Base-by-base conservation (phyloP, 495 filamentous ascomycete species). In the Lepraria neglecta region DNA sequence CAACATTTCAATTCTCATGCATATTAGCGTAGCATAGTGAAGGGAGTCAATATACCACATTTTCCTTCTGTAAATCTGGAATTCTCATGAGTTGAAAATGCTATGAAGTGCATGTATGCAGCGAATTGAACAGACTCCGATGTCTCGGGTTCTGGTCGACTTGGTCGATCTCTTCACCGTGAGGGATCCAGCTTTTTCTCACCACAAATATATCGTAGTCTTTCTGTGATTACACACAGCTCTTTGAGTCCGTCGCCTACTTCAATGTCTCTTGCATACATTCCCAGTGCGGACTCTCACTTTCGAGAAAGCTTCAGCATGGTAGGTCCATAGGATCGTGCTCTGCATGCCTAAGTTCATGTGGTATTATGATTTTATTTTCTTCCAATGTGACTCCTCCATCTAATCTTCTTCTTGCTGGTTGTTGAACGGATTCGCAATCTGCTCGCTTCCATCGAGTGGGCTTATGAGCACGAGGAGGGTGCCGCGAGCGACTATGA, bases 401-500 rank as follows among this genome's bases (percentile, higher is more conserved):
- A 11, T 12, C 45, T 60, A 63, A 9, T 66, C 61, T 42, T 88
- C 86, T 56, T 89, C 87, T 17, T 38, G 35, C 35, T 78, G 77
- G 65, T 88, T 82, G 62, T 87, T 72, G 70, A 98, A 98, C 0
- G 94, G 94, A 74, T 98, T 98, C 64, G 87, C 82, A 67, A 98
- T 97, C 75, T 92, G 86, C 73, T 97, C 90, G 71, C 90, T 96
- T 42, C 95, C 95, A 69, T 98, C 91, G 31, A 92, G 80, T 3
- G 94, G 94, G 51, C 89, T 94, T 70, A 98, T 91, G 38, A 95
- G 79, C 24, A 95, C 91, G 47, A 98, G 83, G 35, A 98, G 76
- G 7, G 95, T 97, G 45, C 95, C 95, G 60, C 94, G 84, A 40
- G 89, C 94, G 19, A 98, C 92, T 19, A 96, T 86, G 58, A 98